Evolutionary conservation across 1,284 basidiomycete genomes (phyloP).

Genomic region (Coriolopsis trogii): DNA sequence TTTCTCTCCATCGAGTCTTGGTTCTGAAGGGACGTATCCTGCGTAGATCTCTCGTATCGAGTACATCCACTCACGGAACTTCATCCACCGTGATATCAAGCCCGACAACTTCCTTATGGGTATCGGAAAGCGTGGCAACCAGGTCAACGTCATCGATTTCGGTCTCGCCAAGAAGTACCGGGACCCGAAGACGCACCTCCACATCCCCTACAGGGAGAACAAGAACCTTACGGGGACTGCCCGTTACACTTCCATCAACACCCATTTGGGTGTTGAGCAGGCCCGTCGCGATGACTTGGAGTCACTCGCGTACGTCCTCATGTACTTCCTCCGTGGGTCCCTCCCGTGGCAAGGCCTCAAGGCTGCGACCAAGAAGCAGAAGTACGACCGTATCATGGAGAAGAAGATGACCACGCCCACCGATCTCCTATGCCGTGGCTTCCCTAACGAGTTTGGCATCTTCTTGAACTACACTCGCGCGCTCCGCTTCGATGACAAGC

Average conservation of each 20-base stretch:
- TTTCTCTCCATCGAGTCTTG: neutral
- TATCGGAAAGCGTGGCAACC: conserved; percentile 98
- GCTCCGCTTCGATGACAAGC: conserved; percentile 97
- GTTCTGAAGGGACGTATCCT: conserved; percentile 17
- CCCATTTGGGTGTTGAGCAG: conserved; percentile 96
- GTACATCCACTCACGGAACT: conserved; percentile 99
- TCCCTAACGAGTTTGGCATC: conserved; percentile 97
- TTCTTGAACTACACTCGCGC: conserved; percentile 98
- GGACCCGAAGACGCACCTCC: conserved; percentile 98
- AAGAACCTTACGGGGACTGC: conserved; percentile 99
- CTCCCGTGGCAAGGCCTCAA: conserved; percentile 98
- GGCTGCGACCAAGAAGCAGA: conserved; percentile 99
- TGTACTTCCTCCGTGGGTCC: conserved; percentile 97
- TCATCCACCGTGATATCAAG: conserved; percentile 99
- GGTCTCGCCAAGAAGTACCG: conserved; percentile 99
- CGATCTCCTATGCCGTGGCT: conserved; percentile 93
- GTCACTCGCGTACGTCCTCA: conserved; percentile 94
- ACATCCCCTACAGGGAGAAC: conserved; percentile 99
- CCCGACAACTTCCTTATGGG: conserved; percentile 99
- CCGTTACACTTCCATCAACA: conserved; percentile 99
- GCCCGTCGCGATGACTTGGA: conserved; percentile 96
- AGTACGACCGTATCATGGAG: conserved; percentile 99
- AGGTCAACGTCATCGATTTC: conserved; percentile 99
- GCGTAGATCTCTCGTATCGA: conserved; percentile 95
- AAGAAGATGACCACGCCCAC: conserved; percentile 99